A percentile compares a stretch with the other conserved stretches of the same genome.
Conservation (phyloP, 495 filamentous ascomycete genomes). For the Lophium mytilinum region DNA sequence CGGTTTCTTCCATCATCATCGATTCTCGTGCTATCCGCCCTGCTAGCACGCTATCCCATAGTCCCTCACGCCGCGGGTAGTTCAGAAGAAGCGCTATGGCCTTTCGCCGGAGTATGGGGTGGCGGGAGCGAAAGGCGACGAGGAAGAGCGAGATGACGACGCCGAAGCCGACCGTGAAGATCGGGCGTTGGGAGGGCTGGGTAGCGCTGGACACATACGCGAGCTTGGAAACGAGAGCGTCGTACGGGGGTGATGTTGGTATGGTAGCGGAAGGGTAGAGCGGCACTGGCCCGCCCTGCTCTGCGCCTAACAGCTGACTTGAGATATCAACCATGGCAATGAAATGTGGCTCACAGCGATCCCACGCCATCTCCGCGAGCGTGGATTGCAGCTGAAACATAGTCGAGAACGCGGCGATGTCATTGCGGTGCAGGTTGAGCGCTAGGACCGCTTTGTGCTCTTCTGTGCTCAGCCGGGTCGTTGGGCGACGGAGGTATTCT, state of each 20-base stretch:
- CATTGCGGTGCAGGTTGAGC: slow-evolving; percentile 2
- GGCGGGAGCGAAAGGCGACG: not conserved
- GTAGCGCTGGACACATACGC: not conserved
- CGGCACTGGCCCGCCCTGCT: not conserved
- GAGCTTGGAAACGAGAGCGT: not conserved
- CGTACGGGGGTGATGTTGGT: not conserved
- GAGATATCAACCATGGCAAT: slow-evolving; percentile 7
- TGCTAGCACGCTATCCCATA: slow-evolving; percentile 22
- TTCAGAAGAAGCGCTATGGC: slow-evolving; percentile 10
- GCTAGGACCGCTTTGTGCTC: slow-evolving; percentile 1
- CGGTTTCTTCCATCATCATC: slow-evolving; percentile 15
- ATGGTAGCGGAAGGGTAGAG: too few relatives aligned
- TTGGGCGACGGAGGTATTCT: slow-evolving; percentile 5
- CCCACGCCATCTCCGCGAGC: slow-evolving; percentile 2
- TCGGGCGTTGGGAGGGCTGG: not conserved
- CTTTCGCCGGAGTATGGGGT: slow-evolving; percentile 2
- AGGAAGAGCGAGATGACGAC: slow-evolving; percentile 10
- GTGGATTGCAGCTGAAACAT: not conserved
- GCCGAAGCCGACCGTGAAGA: slow-evolving; percentile 11
- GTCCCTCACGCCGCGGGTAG: slow-evolving; percentile 17
- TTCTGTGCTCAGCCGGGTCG: not conserved
- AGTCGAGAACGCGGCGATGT: slow-evolving; percentile 1
- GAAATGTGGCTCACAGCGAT: slow-evolving; percentile 5
- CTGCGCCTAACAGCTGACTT: slow-evolving; percentile 6
- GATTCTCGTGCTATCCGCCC: slow-evolving; percentile 15